Evolutionary conservation across 192 early-diverging fungal genomes (phyloP), one percentile per base, ranked within the genome.

Genomic region (Coemansia asiatica): DNA sequence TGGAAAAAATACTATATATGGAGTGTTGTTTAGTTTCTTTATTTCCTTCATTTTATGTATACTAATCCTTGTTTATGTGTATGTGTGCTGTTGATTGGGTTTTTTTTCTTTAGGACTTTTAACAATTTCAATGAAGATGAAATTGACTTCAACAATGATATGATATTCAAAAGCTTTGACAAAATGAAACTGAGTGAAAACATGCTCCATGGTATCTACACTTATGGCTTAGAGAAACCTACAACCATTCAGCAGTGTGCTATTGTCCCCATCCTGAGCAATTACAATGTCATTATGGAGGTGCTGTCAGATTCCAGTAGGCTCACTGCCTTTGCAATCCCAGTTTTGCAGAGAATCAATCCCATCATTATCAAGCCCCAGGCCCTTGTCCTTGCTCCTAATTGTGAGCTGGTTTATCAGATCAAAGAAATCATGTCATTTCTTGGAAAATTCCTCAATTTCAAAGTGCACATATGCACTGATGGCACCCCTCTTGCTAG

Each of bases 261-360:
- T 60, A 98, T 98, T 66, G 84, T 94, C 73, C 96, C 96, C 60
- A 90, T 99, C 56, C 84, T 98, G 65, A 95, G 92, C 86, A 90
- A 87, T 49, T 91, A 88, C 81, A 96, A 99, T 85, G 96, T 99
- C 61, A 99, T 99, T 86, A 96, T 96, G 55, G 96, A 99, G 88
- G 97, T 96, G 31, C 96, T 98, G 87, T 97, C 96, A 58, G 97
- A 96, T 87, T 97, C 96, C 72, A 96, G 96, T 79, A 99, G 98
- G 86, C 98, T 95, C 63, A 95, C 96, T 69, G 98, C 97, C 64
- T 99, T 98, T 90, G 97, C 95, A 67, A 97, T 99, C 79, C 95
- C 95, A 50, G 93, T 96, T 72, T 90, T 99, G 62, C 96, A 99
- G 78, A 90, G 88, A 64, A 84, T 99, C 61, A 92, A 97, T 79